phyloP scores from a whole-genome alignment of 768 basidiomycete genomes.

The Lactarius vividus region DNA sequence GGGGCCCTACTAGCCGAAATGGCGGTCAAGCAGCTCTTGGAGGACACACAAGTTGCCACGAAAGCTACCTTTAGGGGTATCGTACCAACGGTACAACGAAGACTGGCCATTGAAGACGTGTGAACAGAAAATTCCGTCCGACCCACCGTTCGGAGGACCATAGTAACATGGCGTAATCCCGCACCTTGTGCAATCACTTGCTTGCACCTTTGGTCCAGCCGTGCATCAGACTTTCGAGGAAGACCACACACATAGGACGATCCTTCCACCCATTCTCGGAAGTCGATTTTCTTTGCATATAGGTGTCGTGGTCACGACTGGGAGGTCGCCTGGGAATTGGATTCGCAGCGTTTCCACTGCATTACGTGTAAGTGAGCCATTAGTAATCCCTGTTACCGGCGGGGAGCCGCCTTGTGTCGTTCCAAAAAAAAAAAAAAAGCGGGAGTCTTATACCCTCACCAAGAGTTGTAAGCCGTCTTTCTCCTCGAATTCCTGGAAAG shows the following conservation, averaged over 20 bases:
- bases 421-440: neutral
- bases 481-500: neutral
- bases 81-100: neutral
- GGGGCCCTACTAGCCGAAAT: too few relatives aligned
- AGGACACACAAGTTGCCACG: too few relatives aligned
- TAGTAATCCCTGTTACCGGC: too few relatives aligned
- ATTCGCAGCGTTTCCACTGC: neutral
- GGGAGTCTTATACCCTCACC: neutral
- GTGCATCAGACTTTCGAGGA: neutral
- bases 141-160: neutral
- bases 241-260: neutral
- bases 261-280: neutral
- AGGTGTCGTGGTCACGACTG: neutral
- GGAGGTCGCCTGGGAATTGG: neutral
- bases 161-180: neutral
- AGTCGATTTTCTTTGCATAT: neutral
- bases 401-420: neutral
- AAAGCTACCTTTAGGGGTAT: too few relatives aligned
- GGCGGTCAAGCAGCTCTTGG: too few relatives aligned
- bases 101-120: neutral
- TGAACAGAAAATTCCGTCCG: neutral
- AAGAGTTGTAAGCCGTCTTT: neutral
- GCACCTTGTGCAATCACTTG: neutral
- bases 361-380: neutral
- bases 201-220: neutral